Conservation (phyloP, 805 yeast species). For the Ogataea glucozyma region DNA sequence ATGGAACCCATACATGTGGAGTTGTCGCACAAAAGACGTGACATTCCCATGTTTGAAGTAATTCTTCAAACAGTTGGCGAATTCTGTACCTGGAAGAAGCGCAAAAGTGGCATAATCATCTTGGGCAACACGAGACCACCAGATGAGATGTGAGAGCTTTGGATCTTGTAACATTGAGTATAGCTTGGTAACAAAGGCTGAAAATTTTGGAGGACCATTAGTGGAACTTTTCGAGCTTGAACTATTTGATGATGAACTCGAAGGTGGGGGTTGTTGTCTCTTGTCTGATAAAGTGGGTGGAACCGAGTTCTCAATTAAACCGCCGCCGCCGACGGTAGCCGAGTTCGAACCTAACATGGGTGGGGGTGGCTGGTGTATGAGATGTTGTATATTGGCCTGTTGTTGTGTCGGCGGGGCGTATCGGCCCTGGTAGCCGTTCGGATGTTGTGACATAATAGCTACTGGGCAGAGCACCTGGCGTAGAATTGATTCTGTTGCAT, state of each 20-base stretch:
- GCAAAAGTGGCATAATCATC: slow-evolving; percentile 57
- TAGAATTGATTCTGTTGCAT: no score
- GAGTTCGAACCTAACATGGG: background rate
- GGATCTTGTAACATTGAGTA: slow-evolving; percentile 63
- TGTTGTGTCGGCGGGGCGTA: slow-evolving; percentile 13
- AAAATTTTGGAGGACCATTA: slow-evolving; percentile 40
- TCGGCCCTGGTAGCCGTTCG: slow-evolving; percentile 7
- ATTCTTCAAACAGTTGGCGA: slow-evolving; percentile 58
- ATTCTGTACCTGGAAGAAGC: slow-evolving; percentile 62
- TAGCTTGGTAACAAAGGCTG: slow-evolving; percentile 65
- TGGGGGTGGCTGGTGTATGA: slow-evolving; percentile 6
- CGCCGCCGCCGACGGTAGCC: no score
- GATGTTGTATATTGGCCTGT: slow-evolving; percentile 1
- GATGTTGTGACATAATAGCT: slow-evolving; percentile 11
- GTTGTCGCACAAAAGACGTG: slow-evolving; percentile 88
- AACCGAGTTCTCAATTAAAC: no score
- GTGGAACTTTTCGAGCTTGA: background rate
- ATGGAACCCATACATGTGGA: slow-evolving; percentile 96
- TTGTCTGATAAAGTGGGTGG: no score
- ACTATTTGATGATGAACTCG: no score
- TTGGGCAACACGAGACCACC: slow-evolving; percentile 57
- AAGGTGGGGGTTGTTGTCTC: slow-evolving; percentile 1
- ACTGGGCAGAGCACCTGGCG: background rate
- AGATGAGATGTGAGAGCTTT: slow-evolving; percentile 52
- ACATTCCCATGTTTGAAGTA: slow-evolving; percentile 94